Base-by-base conservation (phyloP, 208 protist genomes). In the Phytomonas francai region DNA sequence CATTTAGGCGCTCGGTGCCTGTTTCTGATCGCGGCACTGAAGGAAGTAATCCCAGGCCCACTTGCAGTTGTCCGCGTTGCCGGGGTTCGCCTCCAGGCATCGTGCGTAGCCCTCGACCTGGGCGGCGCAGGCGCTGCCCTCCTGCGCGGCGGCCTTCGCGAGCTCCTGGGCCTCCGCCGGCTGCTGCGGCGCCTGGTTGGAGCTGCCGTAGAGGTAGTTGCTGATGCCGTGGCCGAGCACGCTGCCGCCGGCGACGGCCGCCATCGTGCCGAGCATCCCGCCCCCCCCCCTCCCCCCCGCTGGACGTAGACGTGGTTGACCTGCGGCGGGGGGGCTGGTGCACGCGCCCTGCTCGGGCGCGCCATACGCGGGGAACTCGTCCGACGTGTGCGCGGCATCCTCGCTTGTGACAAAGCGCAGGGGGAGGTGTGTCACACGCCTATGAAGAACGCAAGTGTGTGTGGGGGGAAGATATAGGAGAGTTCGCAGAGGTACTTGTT, bases 31-130 rank as follows among this genome's bases (percentile, higher is more conserved):
- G 67, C 89, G 84, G 76, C 89, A 94, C 76, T 94, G 85, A 62
- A 78, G 67, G 70, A 94, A 94, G 77, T 88, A 85, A 42, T 94
- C 89, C 89, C 89, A 94, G 45, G 84, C 89, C 89, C 89, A 94
- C 75, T 84, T 88, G 77, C 89, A 94, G 62, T 78, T 78, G 59
- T 92, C 83, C 30, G 84, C 59, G 3, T 73, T 71, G 27, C 79
- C 76, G 31, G 70, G 57, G 67, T 92, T 92, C 54, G 77, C 79
- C 76, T 95, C 89, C 8, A 95, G 66, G 68, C 89, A 93, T 79
- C 92, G 91, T 65, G 87, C 71, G 81, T 93, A 95, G 39, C 83
- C 77, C 27, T 76, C 66, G 32, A 95, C 79, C 61, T 95, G 87
- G 25, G 85, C 60, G 6, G 81, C 54, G 70, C 89, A 93, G 28